These are phyloP conservation scores for Boletus edulis DNA, from an alignment of 768 basidiomycete species.

Conservation along the genomic window DNA sequence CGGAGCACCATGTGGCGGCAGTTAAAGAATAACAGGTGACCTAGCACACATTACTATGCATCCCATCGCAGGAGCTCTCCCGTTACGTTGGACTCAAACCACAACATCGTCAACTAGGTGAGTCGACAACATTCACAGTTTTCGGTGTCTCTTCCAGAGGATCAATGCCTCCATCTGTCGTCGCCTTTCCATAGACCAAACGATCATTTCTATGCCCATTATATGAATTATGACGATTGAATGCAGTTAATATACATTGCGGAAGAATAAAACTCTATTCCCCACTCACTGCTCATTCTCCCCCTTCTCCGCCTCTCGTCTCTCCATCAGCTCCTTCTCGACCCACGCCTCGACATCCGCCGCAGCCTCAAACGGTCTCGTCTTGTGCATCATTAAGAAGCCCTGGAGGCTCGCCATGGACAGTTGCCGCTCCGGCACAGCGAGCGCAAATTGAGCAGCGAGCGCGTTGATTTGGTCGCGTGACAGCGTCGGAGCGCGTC, in stretches of 20 bases:
- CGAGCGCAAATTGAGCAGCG: conserved; percentile 53
- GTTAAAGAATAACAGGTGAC: too few relatives aligned
- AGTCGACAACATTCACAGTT: too few relatives aligned
- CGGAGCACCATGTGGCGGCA: too few relatives aligned
- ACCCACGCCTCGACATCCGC: conserved; percentile 47
- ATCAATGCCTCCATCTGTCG: too few relatives aligned
- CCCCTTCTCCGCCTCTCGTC: not conserved
- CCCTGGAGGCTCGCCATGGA: conserved; percentile 49
- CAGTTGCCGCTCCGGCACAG: conserved; percentile 46
- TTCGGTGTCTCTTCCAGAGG: too few relatives aligned
- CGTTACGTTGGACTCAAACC: too few relatives aligned
- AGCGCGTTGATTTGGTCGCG: conserved; percentile 40
- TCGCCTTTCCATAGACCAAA: too few relatives aligned
- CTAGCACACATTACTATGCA: too few relatives aligned
- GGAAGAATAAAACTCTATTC: not conserved
- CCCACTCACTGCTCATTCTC: not conserved
- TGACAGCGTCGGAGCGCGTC: conserved; percentile 42
- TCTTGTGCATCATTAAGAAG: conserved; percentile 70
- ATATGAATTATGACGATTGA: not conserved
- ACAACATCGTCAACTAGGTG: too few relatives aligned
- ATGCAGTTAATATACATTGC: conserved; percentile 2
- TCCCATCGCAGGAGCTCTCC: too few relatives aligned
- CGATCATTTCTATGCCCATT: too few relatives aligned
- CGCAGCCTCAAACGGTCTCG: conserved; percentile 54
- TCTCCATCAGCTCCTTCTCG: conserved; percentile 37